A percentile compares a stretch with the other conserved stretches of the same genome.
Evolutionary conservation across 139 green algal species (phyloP).

Genomic region (Haematococcus sp.): DNA sequence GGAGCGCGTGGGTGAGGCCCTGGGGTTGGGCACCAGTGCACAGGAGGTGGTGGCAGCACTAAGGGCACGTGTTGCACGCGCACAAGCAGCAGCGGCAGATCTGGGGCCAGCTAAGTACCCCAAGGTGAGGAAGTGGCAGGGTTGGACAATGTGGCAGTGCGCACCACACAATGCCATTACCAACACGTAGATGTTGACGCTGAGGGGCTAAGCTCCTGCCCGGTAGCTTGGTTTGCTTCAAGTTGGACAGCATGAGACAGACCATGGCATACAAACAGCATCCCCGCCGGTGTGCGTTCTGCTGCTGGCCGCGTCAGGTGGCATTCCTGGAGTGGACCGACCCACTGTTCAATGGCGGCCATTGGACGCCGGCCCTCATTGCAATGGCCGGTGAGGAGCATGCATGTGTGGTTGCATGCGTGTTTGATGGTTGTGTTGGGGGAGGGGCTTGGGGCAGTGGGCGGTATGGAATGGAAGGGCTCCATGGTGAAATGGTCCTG

Average conservation of each 20-base stretch:
- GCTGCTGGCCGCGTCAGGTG: conserved; percentile 38
- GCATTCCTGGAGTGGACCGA: conserved; percentile 82
- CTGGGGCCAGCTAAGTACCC: conserved; percentile 1
- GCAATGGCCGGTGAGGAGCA: conserved; percentile 70
- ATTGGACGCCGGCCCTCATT: conserved; percentile 89
- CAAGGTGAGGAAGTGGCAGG: background rate
- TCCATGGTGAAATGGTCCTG: too few species aligned
- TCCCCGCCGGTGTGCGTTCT: too few species aligned
- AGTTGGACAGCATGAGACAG: too few species aligned
- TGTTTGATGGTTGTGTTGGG: conserved; percentile 1
- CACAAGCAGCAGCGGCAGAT: background rate
- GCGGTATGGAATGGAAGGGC: too few species aligned
- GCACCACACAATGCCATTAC: too few species aligned
- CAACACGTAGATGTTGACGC: too few species aligned
- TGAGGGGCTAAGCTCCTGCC: background rate
- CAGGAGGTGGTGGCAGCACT: background rate
- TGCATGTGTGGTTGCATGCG: conserved; percentile 11
- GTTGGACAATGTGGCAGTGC: too few species aligned
- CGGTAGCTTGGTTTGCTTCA: background rate
- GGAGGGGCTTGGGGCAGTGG: too few species aligned
- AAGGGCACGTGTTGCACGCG: background rate
- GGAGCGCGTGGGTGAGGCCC: background rate
- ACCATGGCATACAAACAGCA: too few species aligned
- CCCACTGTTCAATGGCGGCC: conserved; percentile 78
- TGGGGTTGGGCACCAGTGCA: background rate